Evolutionary conservation across 139 green algal genomes (phyloP), one percentile per base, ranked within the genome.

Genomic region (Chlorella vulgaris): DNA sequence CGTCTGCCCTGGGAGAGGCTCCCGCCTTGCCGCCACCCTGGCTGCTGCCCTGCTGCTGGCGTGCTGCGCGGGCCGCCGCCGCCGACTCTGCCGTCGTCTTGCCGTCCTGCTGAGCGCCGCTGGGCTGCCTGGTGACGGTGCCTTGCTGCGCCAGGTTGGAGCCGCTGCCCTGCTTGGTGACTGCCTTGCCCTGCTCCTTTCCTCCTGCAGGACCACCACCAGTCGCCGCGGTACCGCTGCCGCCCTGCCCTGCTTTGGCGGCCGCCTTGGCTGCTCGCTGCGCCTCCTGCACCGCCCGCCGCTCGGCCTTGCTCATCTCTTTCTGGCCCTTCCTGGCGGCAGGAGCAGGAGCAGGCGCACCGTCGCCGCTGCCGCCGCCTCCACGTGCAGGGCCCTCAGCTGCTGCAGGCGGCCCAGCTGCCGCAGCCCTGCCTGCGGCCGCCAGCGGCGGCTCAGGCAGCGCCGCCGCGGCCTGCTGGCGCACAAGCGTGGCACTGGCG

Each of bases 251-350:
- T 21, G 62, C 82, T 67, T 92, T 92, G 22, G 81, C 81, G 28
- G 88, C 89, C 31, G 91, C 92, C 81, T 97, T 97, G 31, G 92
- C 93, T 13, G 93, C 93, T 1, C 93, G 87, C 83, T 96, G 90
- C 67, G 83, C 91, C 82, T 94, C 94, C 87, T 95, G 94, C 74
- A 94, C 75, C 4, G 91, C 95, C 1, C 90, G 81, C 39, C 93
- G 89, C 88, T 98, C 94, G 33, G 94, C 93, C 65, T 92, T 93
- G 2, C 86, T 93, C 81, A 93, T 88, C 63, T 93, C 84, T 38
- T 91, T 88, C 63, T 85, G 83, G 2, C 74, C 63, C 66, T 80
- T 71, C 67, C 76, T 79, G 13, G 65, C 69, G 19, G 67, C 69
- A 38, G 19, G 31, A 38, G 0, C 62, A 43, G 28, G 15, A 21